Base-by-base conservation (phyloP, 2,329 filamentous ascomycete genomes). In the Trematosphaeria pertusa region DNA sequence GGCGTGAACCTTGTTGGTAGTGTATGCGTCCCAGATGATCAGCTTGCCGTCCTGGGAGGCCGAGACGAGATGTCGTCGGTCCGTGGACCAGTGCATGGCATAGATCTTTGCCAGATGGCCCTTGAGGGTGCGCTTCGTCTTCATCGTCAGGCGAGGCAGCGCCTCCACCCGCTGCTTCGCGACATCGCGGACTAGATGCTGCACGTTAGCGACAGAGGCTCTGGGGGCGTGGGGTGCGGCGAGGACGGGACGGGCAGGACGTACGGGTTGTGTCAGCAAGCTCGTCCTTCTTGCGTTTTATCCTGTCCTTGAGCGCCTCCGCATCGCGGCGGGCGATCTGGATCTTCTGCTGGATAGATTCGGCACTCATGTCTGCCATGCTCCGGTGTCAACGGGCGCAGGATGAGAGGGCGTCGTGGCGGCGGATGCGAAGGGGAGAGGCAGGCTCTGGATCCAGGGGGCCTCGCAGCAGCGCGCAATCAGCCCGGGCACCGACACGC, bases 211-310 rank as follows among this genome's bases (percentile, higher is more conserved):
- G n/a, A n/a, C n/a, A 8, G 24, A 53, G 17, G 31, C 43, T 35
- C 22, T 35, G 18, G 20, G 26, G 20, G 35, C 20, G 14, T 18
- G 35, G 48, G 18, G 35, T 15, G 43, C 45, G 24, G 31, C 37
- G 14, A 36, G 18, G 15, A 31, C 34, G 36, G 46, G 41, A 34
- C 19, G 9, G 42, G 52, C 32, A 43, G 46, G 47, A 77, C 93
- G 85, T 86, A 99, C 94, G 87, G 71, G 92, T 95, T 57, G 92
- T 96, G 77, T 99, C 94, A 73, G 93, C 93, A 65, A 99, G 85
- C 79, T 97, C 94, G 84, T 99, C 94, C 88, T 97, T 97, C 86
- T 96, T 96, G 78, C 92, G 87, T 87, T 97, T 97, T 85, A 97
- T 97, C 76, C 90, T 88, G 75, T 97, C 93, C 83, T 97, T 97